Evolutionary conservation across 2,329 filamentous ascomycete species (phyloP).

Genomic region (Kalmusia sp.): DNA sequence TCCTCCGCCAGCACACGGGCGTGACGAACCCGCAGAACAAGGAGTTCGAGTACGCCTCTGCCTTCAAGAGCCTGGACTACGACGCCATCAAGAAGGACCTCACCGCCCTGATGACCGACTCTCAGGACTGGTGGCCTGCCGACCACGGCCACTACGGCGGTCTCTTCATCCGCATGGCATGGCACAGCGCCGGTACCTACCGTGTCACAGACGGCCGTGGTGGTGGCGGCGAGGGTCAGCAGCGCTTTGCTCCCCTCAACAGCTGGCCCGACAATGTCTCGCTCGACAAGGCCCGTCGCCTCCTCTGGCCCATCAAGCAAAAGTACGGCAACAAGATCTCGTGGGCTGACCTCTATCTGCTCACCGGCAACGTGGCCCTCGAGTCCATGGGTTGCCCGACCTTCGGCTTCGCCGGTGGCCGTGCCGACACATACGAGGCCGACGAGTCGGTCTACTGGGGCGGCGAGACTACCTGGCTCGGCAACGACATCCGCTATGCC

Average conservation of each 20-base stretch:
- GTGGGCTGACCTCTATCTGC: constrained; percentile 75
- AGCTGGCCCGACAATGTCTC: constrained; percentile 82
- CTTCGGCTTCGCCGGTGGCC: constrained; percentile 76
- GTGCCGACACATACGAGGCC: constrained; percentile 75
- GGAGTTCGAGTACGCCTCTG: constrained; percentile 75
- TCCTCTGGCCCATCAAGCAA: constrained; percentile 83
- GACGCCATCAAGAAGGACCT: constrained; percentile 77
- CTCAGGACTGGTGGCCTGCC: constrained; percentile 82
- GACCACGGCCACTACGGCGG: constrained; percentile 84
- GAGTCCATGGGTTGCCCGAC: constrained; percentile 79
- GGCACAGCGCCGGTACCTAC: constrained; percentile 82
- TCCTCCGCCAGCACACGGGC: constrained; percentile 74
- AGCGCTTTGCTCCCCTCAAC: constrained; percentile 82
- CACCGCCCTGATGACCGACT: constrained; percentile 74
- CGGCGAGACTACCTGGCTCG: constrained; percentile 75
- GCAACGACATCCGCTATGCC: constrained; percentile 74
- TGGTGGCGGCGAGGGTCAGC: constrained; percentile 76
- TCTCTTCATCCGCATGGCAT: constrained; percentile 81
- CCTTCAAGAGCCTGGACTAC: constrained; percentile 77
- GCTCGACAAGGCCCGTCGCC: constrained; percentile 80
- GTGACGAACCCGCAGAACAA: constrained; percentile 68
- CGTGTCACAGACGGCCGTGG: constrained; percentile 77
- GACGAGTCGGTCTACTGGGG: constrained; percentile 83
- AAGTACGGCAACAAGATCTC: constrained; percentile 86
- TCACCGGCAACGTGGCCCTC: constrained; percentile 78